Evolutionary conservation across 768 basidiomycete species (phyloP).

Genomic region (Lentinus brumalis): DNA sequence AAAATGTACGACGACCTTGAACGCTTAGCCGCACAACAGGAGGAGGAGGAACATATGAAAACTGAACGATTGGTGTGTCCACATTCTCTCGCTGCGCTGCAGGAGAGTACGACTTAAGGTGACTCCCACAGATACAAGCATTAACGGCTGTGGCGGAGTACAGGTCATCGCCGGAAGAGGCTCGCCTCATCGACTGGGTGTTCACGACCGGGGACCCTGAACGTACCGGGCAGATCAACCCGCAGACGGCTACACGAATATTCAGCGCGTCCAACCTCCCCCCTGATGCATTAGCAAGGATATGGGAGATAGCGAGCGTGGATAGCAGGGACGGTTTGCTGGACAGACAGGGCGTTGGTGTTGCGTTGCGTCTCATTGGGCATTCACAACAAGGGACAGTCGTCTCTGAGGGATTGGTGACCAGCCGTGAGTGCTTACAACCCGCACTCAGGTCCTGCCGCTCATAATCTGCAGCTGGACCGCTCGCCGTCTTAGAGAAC

Average conservation of each 20-base stretch:
- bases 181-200: slow-evolving; percentile 34
- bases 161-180: slow-evolving; percentile 33
- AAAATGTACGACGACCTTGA: slow-evolving; percentile 77
- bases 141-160: slow-evolving; percentile 14
- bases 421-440: slow-evolving; percentile 44
- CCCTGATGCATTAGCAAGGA: slow-evolving; percentile 53
- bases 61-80: slow-evolving; percentile 22
- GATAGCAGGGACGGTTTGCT: slow-evolving; percentile 56
- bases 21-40: slow-evolving; percentile 55
- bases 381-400: slow-evolving; percentile 59
- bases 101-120: neutral
- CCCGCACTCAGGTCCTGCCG: neutral
- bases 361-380: slow-evolving; percentile 64
- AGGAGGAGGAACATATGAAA: slow-evolving; percentile 31
- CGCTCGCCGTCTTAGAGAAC: slow-evolving; percentile 45
- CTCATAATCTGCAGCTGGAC: slow-evolving; percentile 26
- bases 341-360: slow-evolving; percentile 54
- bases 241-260: slow-evolving; percentile 58
- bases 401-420: slow-evolving; percentile 42
- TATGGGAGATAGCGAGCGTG: slow-evolving; percentile 67
- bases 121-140: slow-evolving; percentile 5
- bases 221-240: slow-evolving; percentile 46
- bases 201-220: slow-evolving; percentile 41
- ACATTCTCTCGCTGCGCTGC: too few relatives aligned
- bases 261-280: slow-evolving; percentile 57